Evolutionary conservation across 352 stramenopile genomes (phyloP), one percentile per base, ranked within the genome.

Genomic region (Pythium periplocum): DNA sequence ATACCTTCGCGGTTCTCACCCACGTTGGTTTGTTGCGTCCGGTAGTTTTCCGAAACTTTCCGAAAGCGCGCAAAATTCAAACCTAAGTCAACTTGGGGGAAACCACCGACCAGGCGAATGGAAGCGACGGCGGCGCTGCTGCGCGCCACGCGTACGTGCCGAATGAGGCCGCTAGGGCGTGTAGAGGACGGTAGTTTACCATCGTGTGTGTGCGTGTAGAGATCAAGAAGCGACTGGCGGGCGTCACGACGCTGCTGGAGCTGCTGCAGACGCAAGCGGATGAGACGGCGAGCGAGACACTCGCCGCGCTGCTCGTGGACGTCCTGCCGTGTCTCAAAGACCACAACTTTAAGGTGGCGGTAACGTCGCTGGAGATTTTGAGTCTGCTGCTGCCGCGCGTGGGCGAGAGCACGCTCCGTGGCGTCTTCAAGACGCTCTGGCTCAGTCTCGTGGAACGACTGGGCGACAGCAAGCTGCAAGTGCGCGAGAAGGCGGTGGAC

Each of bases 321-420:
- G 68, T 90, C 1, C 51, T 90, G 50, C 68, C 69, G n/a, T 91
- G 80, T 61, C 64, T 94, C 48, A 68, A 75, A 44, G 84, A 93
- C 55, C 76, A 93, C 68, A 94, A 94, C 68, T 85, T 82, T 33
- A 94, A 94, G 59, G 75, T 94, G 34, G 69, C 81, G 31, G 57
- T 76, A 26, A 71, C 71, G 2, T 72, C 79, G 50, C 71, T 94
- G 52, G 71, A 87, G 49, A 81, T 84, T 35, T 60, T 90, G 30
- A 71, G 79, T 35, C 44, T 86, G 31, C 31, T 90, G 53, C 56
- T 92, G 30, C 43, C 57, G 26, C 69, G 62, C 42, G 69, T 86
- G 51, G 38, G 73, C 2, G 71, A 86, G 37, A 51, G 49, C 30
- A 69, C 71, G 6, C 53, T 87, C 34, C 78, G 72, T 39, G 61